Evolutionary conservation across 129 eudicot species (phyloP), one percentile per base, ranked within the genome.

Genomic region (Artemisia argyi): DNA sequence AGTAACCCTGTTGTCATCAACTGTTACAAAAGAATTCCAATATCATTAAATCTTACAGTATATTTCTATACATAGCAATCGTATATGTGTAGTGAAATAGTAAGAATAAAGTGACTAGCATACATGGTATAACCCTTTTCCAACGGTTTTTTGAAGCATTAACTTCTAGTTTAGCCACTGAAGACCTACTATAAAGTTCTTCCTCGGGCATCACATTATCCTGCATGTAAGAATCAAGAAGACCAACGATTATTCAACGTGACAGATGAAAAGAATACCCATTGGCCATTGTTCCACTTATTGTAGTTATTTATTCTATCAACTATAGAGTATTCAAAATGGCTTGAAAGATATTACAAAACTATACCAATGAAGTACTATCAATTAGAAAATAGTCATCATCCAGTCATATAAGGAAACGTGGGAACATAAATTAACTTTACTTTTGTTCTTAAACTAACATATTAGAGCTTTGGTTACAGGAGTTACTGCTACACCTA

Each of bases 91-190:
- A 13, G 16, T 18, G 28, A 19, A 18, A n/a, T 5, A 10, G 9
- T 17, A 56, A 56, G 19, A 56, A 56, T 13, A 56, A 18, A 10
- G 8, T 57, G 32, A 1, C 13, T 57, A 57, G 62, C 26, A n/a
- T 57, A 57, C 62, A 57, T 57, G 62, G 62, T 17, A 57, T 19
- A 11, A 57, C 62, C 20, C 62, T 57, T 4, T 5, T 4, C 3
- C 18, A 7, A 24, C 62, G 62, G 62, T 57, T 57, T 56, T 56
- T 56, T 56, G 26, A 4, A n/a, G 61, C 61, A 19, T 57, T 57
- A 17, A 17, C 30, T n/a, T 17, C 12, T 57, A 18, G 62, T 17
- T 19, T n/a, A 57, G 62, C 62, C 62, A 57, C 62, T 9, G 13
- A 16, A 52, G 17, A 16, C 12, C 13, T 57, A 7, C 32, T 5